phyloP scores from a whole-genome alignment of 805 yeast species.

The Sugiyamaella qingdaonensis region DNA sequence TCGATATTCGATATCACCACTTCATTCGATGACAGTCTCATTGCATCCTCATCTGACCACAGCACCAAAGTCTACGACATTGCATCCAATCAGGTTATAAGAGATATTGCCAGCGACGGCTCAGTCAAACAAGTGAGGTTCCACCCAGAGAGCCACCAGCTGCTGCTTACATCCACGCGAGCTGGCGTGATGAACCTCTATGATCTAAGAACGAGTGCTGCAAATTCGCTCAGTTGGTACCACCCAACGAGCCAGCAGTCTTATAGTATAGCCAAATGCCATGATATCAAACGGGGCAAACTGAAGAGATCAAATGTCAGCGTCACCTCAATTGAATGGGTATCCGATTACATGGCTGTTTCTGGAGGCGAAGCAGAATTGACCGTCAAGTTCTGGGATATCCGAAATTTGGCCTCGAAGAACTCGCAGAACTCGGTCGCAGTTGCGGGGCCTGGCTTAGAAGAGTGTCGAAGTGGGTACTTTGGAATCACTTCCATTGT shows the following conservation, averaged over 20 bases:
- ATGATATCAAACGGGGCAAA: constrained; percentile 10
- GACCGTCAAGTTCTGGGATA: constrained; percentile 28
- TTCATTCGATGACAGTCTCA: background rate
- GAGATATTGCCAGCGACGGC: background rate
- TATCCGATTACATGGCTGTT: constrained; percentile 17
- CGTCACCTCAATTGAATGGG: constrained; percentile 25
- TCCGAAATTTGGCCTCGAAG: constrained; percentile 18
- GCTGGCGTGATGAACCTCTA: constrained; percentile 13
- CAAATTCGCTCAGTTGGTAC: background rate
- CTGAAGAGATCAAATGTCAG: constrained; percentile 13
- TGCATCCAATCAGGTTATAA: background rate
- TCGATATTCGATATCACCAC: constrained; percentile 11
- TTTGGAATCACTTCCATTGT: constrained; percentile 21
- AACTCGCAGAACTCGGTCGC: constrained; percentile 1
- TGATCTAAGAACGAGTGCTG: constrained; percentile 11
- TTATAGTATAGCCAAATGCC: constrained; percentile 7
- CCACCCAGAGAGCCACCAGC: constrained; percentile 7
- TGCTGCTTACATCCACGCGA: constrained; percentile 11
- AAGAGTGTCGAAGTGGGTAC: background rate
- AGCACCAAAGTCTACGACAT: constrained; percentile 11
- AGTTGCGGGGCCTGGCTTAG: background rate
- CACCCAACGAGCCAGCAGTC: background rate
- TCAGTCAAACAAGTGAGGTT: constrained; percentile 14
- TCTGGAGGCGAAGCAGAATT: constrained; percentile 20
- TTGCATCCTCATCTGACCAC: constrained; percentile 10